Base-by-base conservation (phyloP, 106 monocot genomes). In the Acorus gramineus region DNA sequence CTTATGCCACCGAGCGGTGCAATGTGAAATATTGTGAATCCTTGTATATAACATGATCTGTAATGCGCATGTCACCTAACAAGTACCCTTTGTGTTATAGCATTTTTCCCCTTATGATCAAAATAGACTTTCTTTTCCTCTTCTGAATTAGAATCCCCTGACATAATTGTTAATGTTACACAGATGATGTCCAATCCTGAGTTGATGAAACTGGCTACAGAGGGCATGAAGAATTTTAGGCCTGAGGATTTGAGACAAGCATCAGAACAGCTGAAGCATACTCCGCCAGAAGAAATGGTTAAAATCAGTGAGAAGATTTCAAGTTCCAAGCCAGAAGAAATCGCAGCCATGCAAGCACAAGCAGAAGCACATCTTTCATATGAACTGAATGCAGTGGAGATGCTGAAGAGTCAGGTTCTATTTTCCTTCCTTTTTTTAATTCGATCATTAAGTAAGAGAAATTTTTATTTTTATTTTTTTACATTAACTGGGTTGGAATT, bases 151-250 rank as follows among this genome's bases (percentile, higher is more conserved):
- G 28, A 28, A 28, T 28, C 28, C 28, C 28, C 28, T 28, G 28
- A 28, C 28, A 28, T 28, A 28, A 28, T 28, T 28, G 28, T 28
- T 28, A 28, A 28, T 46, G 73, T 65, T 66, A 43, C 80, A 52
- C 88, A 98, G 98, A 81, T 98, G 83, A 76, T 92, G 81, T 88
- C 98, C 2, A 98, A 98, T 73, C 98, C 98, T 2, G 85, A 92
- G 11, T 68, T 98, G 12, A 42, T 98, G 65, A 98, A 61, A 66
- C 14, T 92, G 9, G 98, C 98, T 52, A 77, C 85, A 49, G 98
- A 92, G 68, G 86, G 85, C 73, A 88, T 98, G 88, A 85, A 84
- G 62, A 91, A 84, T 67, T 44, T 92, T 78, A 76, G 68, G 44
- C 77, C 91, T 61, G 88, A 89, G 57, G 98, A 98, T 70, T 14